Evolutionary conservation across 345 rosid species (phyloP), one percentile per base, ranked within the genome.

Genomic region (Barbarea vulgaris): DNA sequence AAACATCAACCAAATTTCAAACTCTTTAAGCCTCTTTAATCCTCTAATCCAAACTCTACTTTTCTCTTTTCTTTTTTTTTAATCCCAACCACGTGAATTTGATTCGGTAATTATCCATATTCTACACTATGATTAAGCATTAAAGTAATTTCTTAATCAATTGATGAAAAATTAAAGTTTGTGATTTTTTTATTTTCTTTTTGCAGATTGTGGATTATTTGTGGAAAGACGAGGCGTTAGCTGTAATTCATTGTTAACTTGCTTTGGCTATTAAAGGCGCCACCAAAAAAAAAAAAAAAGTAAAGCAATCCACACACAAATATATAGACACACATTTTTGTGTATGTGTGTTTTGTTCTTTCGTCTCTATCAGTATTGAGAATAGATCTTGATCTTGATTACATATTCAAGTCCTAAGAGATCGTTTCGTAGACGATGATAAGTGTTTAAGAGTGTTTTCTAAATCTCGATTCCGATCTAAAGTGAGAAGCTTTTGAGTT

Each of bases 61-160:
- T 42, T 59, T 4, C 22, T 1, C 42, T 22, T 4, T 46, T 34
- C 18, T 75, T 60, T 44, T 4, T 69, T 28, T 7, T 33, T n/a
- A n/a, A 63, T 55, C 67, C 14, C 24, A 14, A 47, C 72, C 76
- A 77, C 55, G 76, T 77, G 76, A 25, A n/a, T 56, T 77, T 70
- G 72, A 56, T 77, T 64, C 72, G 72, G 76, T 77, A 77, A 70
- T 64, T 77, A 77, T 70, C 70, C 80, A 69, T 53, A 61, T 61
- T 42, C 39, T 31, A 41, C 75, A 21, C 7, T 22, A 28, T 39
- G 64, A 39, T 51, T 31, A 69, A 61, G 7, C 70, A 76, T 61
- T 61, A 59, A 69, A 69, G 50, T 33, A 24, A 9, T 46, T 62
- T 47, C 52, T 64, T 55, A 55, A 69, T 63, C 44, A 14, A 8